Evolutionary conservation across 805 yeast genomes (phyloP).

Genomic region (Candida chauliodis): DNA sequence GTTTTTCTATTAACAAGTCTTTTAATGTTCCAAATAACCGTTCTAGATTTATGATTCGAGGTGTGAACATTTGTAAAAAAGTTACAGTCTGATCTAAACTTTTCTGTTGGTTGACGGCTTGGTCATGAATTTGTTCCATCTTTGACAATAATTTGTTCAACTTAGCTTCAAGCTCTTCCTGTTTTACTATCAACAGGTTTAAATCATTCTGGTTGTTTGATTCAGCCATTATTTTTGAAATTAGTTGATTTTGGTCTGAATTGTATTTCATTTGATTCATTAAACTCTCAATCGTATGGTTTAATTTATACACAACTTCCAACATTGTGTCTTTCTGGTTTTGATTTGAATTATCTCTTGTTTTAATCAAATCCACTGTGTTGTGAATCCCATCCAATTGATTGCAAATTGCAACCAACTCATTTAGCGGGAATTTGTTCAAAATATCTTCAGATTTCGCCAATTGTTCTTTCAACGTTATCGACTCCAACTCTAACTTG

Average conservation of each 20-base stretch:
- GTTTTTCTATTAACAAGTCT: background rate
- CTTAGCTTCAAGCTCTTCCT: background rate
- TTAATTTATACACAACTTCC: background rate
- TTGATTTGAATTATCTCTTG: background rate
- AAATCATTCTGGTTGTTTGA: background rate
- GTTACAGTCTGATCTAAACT: background rate
- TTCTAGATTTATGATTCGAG: constrained; percentile 5
- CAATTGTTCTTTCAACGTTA: constrained; percentile 20
- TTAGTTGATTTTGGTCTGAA: background rate
- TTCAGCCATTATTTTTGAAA: no score
- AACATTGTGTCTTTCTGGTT: background rate
- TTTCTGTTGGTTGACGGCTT: background rate
- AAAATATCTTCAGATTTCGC: constrained; percentile 5
- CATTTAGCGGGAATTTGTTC: constrained; percentile 2
- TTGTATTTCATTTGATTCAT: background rate
- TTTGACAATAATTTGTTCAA: background rate
- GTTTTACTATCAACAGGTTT: background rate
- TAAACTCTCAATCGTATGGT: background rate
- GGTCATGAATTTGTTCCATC: background rate
- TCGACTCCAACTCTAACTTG: constrained; percentile 26
- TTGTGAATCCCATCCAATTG: constrained; percentile 2
- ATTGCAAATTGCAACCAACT: background rate
- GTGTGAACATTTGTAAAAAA: constrained; percentile 1
- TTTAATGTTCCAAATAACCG: background rate
- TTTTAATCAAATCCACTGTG: background rate